Conservation (phyloP, 2,329 filamentous ascomycete genomes). For the Arthrobotrys megalospora region DNA sequence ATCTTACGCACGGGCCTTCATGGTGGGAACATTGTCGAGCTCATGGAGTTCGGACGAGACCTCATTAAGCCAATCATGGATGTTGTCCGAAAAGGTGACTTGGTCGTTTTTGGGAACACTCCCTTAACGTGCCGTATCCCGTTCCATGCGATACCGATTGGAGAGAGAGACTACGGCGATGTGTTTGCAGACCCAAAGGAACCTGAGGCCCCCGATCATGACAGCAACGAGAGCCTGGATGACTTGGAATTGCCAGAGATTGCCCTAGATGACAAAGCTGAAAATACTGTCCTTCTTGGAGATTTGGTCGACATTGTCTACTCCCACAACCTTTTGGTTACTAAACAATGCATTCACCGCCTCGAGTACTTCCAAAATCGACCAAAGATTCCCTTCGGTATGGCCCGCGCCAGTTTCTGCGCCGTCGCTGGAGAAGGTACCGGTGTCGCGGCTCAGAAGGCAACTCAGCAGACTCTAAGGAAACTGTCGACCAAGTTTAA, state of each 20-base stretch:
- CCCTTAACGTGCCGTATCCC: slow-evolving; percentile 38
- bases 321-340: slow-evolving; percentile 19
- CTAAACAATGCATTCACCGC: slow-evolving; percentile 37
- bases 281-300: slow-evolving; percentile 2
- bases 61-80: slow-evolving; percentile 2
- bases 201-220: background rate
- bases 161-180: background rate
- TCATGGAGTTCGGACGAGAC: background rate
- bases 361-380: slow-evolving; percentile 15
- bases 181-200: background rate
- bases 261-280: background rate
- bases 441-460: background rate
- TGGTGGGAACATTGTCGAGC: background rate
- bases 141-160: slow-evolving; percentile 47
- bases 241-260: background rate
- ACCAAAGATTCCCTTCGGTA: slow-evolving; percentile 38
- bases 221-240: background rate
- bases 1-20: slow-evolving; percentile 23
- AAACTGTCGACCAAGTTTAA: background rate
- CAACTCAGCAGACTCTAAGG: background rate
- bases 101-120: slow-evolving; percentile 49
- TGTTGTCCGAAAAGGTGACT: slow-evolving; percentile 28
- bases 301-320: slow-evolving; percentile 43
- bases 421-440: slow-evolving; percentile 16
- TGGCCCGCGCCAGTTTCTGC: slow-evolving; percentile 33